Conservation (phyloP, 2,329 filamentous ascomycete genomes). For the Pseudogymnoascus sp. region DNA sequence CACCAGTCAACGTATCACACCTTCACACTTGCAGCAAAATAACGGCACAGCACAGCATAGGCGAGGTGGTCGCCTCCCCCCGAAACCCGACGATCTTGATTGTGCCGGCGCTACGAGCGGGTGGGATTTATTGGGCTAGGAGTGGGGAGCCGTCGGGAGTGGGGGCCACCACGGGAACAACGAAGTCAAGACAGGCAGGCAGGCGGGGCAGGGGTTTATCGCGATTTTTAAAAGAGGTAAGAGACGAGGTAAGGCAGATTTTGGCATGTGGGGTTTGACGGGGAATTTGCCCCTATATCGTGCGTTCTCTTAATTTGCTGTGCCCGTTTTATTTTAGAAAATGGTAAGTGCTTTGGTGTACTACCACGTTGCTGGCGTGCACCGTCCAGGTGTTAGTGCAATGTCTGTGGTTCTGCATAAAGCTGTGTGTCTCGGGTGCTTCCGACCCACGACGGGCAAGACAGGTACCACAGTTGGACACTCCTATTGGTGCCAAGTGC, state of each 20-base stretch:
- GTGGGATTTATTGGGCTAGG: neutral
- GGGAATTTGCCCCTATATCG: neutral
- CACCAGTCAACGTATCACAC: neutral
- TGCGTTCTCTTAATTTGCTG: neutral
- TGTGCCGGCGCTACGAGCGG: neutral
- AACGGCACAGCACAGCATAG: neutral
- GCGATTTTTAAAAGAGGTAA: neutral
- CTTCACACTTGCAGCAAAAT: neutral
- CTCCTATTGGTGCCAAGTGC: neutral
- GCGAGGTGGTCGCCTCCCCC: neutral
- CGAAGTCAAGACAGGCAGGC: neutral
- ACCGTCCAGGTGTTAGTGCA: neutral
- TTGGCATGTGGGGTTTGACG: neutral
- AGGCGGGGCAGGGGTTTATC: neutral
- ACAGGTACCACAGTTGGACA: neutral
- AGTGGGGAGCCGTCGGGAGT: neutral
- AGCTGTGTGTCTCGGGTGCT: neutral
- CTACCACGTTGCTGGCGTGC: neutral
- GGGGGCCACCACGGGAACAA: neutral
- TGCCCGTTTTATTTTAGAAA: neutral
- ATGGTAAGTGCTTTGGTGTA: neutral
- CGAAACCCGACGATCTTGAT: neutral
- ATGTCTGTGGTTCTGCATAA: neutral
- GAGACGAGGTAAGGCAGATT: neutral
- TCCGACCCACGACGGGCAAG: neutral